Evolutionary conservation across 257 asterid species (phyloP).

Genomic region (Verbascum thapsus): DNA sequence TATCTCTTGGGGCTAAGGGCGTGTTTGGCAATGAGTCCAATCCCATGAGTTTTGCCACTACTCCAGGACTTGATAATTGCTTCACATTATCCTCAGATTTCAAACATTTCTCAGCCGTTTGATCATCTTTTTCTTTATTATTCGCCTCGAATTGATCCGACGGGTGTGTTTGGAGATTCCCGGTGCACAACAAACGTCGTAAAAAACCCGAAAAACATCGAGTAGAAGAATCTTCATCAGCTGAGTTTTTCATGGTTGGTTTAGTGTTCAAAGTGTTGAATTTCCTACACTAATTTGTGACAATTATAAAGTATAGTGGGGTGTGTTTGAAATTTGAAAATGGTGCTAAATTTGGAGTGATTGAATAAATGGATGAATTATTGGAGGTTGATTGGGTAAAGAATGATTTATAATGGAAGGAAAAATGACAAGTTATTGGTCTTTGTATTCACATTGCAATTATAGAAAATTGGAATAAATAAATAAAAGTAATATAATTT

Average conservation of each 20-base stretch:
- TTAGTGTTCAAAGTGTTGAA: no score
- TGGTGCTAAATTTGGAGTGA: not conserved
- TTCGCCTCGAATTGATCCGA: constrained; percentile 38
- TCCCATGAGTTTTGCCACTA: constrained; percentile 71
- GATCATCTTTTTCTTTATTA: not conserved
- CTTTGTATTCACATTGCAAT: not conserved
- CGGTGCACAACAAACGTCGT: constrained; percentile 40
- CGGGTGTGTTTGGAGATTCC: constrained; percentile 60
- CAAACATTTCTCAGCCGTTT: not conserved
- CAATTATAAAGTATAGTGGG: not conserved
- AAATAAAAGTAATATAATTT: no score
- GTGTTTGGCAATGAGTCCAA: constrained; percentile 51
- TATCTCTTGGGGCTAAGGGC: constrained; percentile 12
- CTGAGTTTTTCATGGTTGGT: no score
- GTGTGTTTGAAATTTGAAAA: not conserved
- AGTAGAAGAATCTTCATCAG: no score
- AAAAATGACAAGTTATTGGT: not conserved
- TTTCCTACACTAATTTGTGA: no score
- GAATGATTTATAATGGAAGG: not conserved
- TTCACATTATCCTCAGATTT: not conserved
- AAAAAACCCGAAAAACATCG: no score
- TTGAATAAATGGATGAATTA: not conserved
- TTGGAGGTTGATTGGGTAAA: not conserved
- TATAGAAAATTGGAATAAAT: not conserved
- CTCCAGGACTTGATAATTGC: constrained; percentile 42